Percentiles rank a stretch among this genome's conserved stretches.
Conservation (phyloP, 1,284 basidiomycete species). For the Tetrapyrgos nigripes region DNA sequence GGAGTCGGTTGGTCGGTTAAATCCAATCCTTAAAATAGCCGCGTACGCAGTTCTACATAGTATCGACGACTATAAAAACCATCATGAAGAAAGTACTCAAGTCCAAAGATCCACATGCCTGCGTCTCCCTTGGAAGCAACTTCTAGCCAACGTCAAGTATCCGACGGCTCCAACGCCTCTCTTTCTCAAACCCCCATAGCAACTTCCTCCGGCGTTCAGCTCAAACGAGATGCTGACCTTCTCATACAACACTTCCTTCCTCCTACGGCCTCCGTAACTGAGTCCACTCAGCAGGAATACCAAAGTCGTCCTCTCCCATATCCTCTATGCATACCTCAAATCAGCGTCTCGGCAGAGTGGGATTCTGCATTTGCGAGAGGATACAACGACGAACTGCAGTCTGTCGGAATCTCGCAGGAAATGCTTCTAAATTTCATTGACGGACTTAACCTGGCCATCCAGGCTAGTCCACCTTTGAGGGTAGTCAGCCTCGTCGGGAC, state of each 20-base stretch:
- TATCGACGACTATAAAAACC: no score
- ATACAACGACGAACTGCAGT: constrained; percentile 18
- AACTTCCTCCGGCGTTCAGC: background rate
- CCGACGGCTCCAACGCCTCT: no score
- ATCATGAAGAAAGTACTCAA: no score
- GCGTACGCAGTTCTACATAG: no score
- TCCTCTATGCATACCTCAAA: constrained; percentile 23
- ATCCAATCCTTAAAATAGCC: no score
- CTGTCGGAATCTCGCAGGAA: constrained; percentile 19
- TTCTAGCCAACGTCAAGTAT: no score
- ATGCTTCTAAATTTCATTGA: constrained; percentile 27
- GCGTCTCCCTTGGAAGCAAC: no score
- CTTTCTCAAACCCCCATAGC: background rate
- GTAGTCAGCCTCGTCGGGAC: constrained; percentile 23
- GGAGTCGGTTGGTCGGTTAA: no score
- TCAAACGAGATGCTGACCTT: background rate
- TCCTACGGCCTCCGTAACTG: background rate
- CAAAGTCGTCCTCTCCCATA: constrained; percentile 8
- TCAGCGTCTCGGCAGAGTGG: constrained; percentile 9
- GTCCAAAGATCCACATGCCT: no score
- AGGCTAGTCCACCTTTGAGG: constrained; percentile 23
- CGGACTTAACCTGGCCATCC: constrained; percentile 30
- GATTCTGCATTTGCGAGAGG: constrained; percentile 26
- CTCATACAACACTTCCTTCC: background rate
- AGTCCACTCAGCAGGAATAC: background rate